Percentiles rank a stretch among this genome's conserved stretches.
Evolutionary conservation across 495 filamentous ascomycete species (phyloP).

Genomic region (Baudoinia panamericana): DNA sequence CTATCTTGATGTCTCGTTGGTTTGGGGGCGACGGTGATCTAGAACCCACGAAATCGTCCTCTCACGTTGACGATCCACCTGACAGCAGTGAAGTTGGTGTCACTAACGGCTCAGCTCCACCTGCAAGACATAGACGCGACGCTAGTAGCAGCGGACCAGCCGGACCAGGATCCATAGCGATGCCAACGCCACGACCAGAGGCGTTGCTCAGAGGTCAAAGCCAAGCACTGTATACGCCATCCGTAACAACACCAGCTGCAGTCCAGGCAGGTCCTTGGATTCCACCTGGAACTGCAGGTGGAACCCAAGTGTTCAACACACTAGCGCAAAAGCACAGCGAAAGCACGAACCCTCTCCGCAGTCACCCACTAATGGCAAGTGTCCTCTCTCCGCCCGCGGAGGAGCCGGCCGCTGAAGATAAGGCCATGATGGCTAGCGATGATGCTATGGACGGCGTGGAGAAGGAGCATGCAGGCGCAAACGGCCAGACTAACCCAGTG

Average conservation of each 20-base stretch:
- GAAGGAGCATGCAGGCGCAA: background rate
- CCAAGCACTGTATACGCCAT: background rate
- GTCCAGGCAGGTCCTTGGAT: background rate
- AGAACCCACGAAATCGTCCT: background rate
- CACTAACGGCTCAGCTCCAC: background rate
- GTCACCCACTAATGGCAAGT: background rate
- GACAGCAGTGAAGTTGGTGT: background rate
- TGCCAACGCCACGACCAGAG: background rate
- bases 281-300: no score
- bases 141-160: background rate
- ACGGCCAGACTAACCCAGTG: background rate
- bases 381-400: no score
- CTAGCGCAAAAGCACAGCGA: background rate
- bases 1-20: constrained; percentile 4
- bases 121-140: background rate
- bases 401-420: no score
- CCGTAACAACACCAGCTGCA: background rate
- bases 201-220: background rate
- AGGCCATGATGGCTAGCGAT: no score
- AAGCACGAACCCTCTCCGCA: background rate
- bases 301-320: no score
- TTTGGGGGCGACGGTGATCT: background rate
- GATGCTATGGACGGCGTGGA: background rate
- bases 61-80: background rate
- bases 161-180: background rate